Evolutionary conservation across 768 basidiomycete genomes (phyloP), one percentile per base, ranked within the genome.

Genomic region (Terana coerulea): DNA sequence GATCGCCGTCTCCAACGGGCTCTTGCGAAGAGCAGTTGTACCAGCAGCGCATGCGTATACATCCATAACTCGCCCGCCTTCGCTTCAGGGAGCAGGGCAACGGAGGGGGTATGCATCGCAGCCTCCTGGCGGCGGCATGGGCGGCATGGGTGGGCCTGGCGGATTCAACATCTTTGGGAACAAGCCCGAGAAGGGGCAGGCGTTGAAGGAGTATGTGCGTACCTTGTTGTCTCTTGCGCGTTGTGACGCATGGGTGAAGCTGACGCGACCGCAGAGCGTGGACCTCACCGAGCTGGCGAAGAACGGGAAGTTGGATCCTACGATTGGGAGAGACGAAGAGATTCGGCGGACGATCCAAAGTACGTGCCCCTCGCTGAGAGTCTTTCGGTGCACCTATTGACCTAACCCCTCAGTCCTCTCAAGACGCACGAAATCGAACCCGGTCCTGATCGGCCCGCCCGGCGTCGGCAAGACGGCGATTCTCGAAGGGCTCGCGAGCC

Each of bases 381-480:
- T 41, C 15, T 4, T 40, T 26, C 25, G 10, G 33, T 1, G 93
- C 95, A 61, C 67, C 95, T 24, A 95, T n/a, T 37, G 31, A 24
- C 31, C 11, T 30, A 19, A 2, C 7, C 34, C 25, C 25, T 1
- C 2, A 91, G 89, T 95, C 60, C 73, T 95, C 8, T 93, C 90
- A 22, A 75, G 92, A 36, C 69, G 94, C 60, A 95, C 93, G 2
- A 97, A 97, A 67, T 91, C 88, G 7, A 95, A 95, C 60, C 93
- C 92, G 4, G 91, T 95, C 58, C 76, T 90, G 40, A 88, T 91
- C 49, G 88, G 90, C 5, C 84, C 89, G 22, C 90, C 92, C 2
- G 93, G 93, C 52, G 91, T 94, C 11, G 93, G 93, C 0, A 97
- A 97, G 70, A 95, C 93, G 0, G 91, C 93, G 0, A 93, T 95